Conservation (phyloP, 1,139 yeast species). For the Pichia sp. region DNA sequence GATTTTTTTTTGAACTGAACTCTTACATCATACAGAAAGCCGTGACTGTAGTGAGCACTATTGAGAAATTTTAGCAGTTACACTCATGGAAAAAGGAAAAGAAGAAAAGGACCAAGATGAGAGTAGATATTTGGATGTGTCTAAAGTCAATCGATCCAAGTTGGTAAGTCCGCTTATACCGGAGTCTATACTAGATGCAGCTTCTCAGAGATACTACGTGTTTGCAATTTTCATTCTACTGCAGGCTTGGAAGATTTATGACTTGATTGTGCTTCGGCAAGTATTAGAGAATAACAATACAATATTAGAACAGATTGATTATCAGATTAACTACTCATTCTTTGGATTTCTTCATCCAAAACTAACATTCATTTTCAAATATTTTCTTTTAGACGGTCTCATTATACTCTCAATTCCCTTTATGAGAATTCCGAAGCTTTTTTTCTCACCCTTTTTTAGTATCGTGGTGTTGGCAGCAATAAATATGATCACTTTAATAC, state of each 20-base stretch:
- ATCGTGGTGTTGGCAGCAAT: conserved; percentile 36
- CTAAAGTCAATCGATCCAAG: no score
- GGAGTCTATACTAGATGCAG: conserved; percentile 56
- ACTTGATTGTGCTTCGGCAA: conserved; percentile 38
- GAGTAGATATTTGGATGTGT: no score
- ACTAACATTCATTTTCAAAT: conserved; percentile 60
- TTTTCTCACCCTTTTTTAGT: conserved; percentile 39
- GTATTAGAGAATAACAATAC: background rate
- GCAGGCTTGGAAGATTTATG: conserved; percentile 79
- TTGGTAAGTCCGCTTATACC: conserved; percentile 40
- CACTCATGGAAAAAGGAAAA: no score
- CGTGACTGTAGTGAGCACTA: no score
- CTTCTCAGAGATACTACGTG: conserved; percentile 68
- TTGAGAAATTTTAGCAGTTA: no score
- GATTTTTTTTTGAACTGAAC: no score
- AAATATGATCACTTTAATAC: conserved; percentile 35
- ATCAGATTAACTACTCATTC: conserved; percentile 18
- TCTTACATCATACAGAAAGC: no score
- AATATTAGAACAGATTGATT: conserved; percentile 6
- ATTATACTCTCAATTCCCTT: conserved; percentile 65
- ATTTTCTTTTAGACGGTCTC: conserved; percentile 62
- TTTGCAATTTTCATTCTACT: conserved; percentile 60
- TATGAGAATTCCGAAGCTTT: conserved; percentile 53
- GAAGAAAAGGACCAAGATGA: no score
- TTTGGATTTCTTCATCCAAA: conserved; percentile 38